Conservation (phyloP, 495 filamentous ascomycete species). For the Endocarpon pusillum region DNA sequence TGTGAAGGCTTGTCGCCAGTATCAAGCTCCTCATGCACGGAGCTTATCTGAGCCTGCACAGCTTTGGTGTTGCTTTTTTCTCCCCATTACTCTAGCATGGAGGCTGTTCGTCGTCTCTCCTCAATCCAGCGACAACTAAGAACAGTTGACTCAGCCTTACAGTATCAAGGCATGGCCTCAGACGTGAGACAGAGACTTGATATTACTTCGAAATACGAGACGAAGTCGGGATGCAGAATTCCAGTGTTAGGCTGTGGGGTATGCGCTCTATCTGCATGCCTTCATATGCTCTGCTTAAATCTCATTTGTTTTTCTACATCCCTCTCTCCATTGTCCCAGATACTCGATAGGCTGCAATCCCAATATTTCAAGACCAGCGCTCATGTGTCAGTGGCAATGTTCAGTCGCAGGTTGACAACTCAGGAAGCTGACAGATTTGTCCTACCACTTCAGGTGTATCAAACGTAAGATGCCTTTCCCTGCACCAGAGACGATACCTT, state of each 20-base stretch:
- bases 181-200: too few species aligned
- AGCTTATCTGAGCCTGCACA: too few species aligned
- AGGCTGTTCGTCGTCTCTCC: background rate
- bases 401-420: background rate
- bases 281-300: background rate
- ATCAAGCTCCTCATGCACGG: too few species aligned
- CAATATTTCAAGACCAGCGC: background rate
- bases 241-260: slow-evolving; percentile 59
- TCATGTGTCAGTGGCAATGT: background rate
- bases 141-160: background rate
- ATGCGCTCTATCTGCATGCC: slow-evolving; percentile 13
- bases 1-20: too few species aligned
- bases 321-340: background rate
- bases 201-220: slow-evolving; percentile 34
- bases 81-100: too few species aligned
- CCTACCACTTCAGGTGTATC: slow-evolving; percentile 39
- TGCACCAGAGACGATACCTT: slow-evolving; percentile 4
- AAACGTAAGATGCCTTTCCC: slow-evolving; percentile 36
- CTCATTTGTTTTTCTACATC: background rate
- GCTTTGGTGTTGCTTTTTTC: too few species aligned
- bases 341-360: background rate
- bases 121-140: slow-evolving; percentile 1
- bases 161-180: background rate
- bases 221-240: slow-evolving; percentile 65
- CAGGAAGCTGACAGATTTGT: background rate